Conservation (phyloP, 805 yeast species). For the Yarrowia sp. region DNA sequence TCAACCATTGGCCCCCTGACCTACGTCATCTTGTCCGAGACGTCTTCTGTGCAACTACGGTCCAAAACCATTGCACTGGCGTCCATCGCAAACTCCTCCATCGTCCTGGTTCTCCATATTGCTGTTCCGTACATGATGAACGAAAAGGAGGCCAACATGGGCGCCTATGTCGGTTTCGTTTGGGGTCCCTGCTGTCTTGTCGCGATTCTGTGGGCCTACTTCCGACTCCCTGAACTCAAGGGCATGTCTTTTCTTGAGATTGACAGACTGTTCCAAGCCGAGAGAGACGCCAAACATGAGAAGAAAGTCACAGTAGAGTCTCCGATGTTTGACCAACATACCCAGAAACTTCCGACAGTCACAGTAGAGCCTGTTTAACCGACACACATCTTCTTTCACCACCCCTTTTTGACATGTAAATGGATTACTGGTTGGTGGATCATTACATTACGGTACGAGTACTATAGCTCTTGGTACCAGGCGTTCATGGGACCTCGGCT, state of each 20-base stretch:
- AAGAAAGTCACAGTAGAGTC: too few relatives aligned
- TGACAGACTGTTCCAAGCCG: not conserved
- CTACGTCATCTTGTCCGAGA: not conserved
- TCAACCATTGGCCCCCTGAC: not conserved
- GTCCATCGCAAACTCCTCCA: not conserved
- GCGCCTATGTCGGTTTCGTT: not conserved
- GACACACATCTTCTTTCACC: too few relatives aligned
- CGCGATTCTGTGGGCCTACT: not conserved
- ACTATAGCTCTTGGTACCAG: too few relatives aligned
- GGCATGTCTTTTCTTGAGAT: not conserved
- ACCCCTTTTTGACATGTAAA: too few relatives aligned
- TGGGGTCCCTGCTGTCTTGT: not conserved
- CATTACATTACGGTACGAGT: too few relatives aligned
- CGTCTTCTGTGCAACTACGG: not conserved
- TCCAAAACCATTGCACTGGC: conserved; percentile 2
- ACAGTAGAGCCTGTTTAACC: too few relatives aligned
- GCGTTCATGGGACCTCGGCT: too few relatives aligned
- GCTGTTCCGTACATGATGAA: not conserved
- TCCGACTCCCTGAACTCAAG: conserved; percentile 1
- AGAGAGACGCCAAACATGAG: too few relatives aligned
- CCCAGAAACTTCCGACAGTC: too few relatives aligned
- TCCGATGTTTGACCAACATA: too few relatives aligned
- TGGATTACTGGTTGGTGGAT: too few relatives aligned
- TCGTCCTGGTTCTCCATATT: not conserved
- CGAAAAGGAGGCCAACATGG: not conserved